Evolutionary conservation across 2,329 filamentous ascomycete genomes (phyloP).

Genomic region (Fusarium citri): DNA sequence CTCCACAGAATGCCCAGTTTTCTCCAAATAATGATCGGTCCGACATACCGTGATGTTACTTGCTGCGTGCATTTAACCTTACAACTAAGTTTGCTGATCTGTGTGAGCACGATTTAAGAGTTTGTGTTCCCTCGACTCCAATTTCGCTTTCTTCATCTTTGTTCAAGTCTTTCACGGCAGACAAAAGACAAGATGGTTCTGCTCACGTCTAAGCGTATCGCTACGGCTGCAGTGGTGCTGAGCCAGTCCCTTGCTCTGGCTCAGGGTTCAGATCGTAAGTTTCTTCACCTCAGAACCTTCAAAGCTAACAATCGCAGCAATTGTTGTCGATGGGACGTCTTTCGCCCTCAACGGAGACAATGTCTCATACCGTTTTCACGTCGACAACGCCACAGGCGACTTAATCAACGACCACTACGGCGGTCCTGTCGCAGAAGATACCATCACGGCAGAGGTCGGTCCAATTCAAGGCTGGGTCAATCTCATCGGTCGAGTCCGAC

Average conservation of each 20-base stretch:
- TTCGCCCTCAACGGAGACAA: constrained; percentile 68
- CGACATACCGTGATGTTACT: background rate
- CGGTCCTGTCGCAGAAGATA: constrained; percentile 64
- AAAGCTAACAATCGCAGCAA: constrained; percentile 52
- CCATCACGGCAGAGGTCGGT: constrained; percentile 51
- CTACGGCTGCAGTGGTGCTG: background rate
- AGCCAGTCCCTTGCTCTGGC: constrained; percentile 1
- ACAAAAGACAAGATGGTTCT: constrained; percentile 6
- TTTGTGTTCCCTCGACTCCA: background rate
- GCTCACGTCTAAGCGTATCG: background rate
- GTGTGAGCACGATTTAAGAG: background rate
- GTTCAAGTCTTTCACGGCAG: background rate
- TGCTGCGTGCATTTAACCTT: background rate
- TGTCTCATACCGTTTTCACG: constrained; percentile 73
- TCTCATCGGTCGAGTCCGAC: constrained; percentile 63
- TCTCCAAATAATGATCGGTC: constrained; percentile 22
- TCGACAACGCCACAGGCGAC: constrained; percentile 66
- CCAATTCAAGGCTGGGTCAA: constrained; percentile 59
- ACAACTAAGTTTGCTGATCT: background rate
- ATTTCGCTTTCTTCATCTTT: background rate
- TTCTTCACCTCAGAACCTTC: accelerated
- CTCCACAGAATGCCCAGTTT: constrained; percentile 11
- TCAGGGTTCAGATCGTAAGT: constrained; percentile 4
- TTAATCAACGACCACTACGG: constrained; percentile 72
- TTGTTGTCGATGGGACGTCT: constrained; percentile 64